These are phyloP conservation scores for Aspergillus texensis DNA, from an alignment of 2,329 filamentous ascomycete species.

Conservation along the genomic window DNA sequence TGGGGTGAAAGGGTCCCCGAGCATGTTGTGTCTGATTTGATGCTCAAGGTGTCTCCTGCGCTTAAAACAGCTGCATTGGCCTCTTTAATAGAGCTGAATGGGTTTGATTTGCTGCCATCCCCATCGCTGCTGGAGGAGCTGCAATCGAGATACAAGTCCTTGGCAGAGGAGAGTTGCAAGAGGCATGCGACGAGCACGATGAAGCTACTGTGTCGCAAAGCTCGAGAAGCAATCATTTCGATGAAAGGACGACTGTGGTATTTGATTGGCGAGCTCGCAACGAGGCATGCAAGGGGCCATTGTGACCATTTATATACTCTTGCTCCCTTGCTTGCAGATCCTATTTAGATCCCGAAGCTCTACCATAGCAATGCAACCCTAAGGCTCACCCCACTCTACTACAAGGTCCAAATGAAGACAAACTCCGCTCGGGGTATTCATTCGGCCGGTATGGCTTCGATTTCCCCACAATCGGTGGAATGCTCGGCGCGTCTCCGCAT, in stretches of 20 bases:
- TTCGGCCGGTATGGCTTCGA: not conserved
- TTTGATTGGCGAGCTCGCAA: no score
- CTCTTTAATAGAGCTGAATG: not conserved
- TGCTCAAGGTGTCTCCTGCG: not conserved
- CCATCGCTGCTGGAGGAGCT: not conserved
- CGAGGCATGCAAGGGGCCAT: not conserved
- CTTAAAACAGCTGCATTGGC: not conserved
- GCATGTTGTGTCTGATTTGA: not conserved
- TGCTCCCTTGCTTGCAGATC: not conserved
- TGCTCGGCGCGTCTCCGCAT: not conserved
- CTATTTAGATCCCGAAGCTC: not conserved
- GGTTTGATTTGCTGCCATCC: not conserved
- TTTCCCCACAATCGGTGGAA: not conserved
- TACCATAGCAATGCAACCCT: not conserved
- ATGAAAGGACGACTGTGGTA: not conserved
- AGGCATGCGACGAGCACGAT: not conserved
- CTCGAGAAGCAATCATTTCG: not conserved
- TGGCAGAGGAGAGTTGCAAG: not conserved
- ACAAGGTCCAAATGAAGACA: not conserved
- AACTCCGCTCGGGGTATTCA: not conserved
- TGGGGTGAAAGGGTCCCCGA: not conserved
- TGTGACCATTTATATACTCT: not conserved
- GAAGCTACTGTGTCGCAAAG: not conserved
- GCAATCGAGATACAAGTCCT: not conserved
- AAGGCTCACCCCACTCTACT: not conserved